Evolutionary conservation across 169 alveolate species (phyloP).

Genomic region (Sarcocystis neurona): DNA sequence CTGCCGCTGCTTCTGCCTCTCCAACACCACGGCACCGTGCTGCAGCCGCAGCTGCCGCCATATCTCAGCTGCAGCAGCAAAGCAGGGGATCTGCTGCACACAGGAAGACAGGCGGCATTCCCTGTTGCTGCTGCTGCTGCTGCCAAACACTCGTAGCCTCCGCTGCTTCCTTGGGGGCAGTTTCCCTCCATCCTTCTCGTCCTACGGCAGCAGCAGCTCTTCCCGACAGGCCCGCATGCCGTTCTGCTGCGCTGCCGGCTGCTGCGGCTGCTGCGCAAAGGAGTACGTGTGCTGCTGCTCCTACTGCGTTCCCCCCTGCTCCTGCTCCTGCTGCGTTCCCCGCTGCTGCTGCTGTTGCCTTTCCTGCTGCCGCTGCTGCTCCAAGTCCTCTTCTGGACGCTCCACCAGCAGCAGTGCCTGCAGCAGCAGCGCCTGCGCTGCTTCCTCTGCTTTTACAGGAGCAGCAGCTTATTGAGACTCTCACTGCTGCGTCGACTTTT

Average conservation of each 20-base stretch:
- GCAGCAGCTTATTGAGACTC: not conserved
- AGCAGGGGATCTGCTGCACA: too few species aligned
- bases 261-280: not conserved
- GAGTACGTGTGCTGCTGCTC: not conserved
- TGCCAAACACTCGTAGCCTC: too few species aligned
- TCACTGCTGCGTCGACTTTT: not conserved
- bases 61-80: too few species aligned
- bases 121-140: too few species aligned
- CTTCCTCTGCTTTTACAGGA: constrained; percentile 8
- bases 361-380: constrained; percentile 3
- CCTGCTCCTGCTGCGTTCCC: not conserved
- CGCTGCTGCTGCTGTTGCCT: not conserved
- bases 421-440: too few species aligned
- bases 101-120: too few species aligned
- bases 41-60: too few species aligned
- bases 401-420: not conserved
- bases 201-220: too few species aligned
- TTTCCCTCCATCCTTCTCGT: too few species aligned
- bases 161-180: too few species aligned
- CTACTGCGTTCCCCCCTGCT: not conserved
- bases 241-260: not conserved
- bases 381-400: not conserved
- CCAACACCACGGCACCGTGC: too few species aligned
- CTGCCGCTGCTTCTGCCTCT: too few species aligned
- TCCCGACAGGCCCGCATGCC: not conserved